phyloP scores from a whole-genome alignment of 1,139 yeast species.

The Magnusiomyces sp. region DNA sequence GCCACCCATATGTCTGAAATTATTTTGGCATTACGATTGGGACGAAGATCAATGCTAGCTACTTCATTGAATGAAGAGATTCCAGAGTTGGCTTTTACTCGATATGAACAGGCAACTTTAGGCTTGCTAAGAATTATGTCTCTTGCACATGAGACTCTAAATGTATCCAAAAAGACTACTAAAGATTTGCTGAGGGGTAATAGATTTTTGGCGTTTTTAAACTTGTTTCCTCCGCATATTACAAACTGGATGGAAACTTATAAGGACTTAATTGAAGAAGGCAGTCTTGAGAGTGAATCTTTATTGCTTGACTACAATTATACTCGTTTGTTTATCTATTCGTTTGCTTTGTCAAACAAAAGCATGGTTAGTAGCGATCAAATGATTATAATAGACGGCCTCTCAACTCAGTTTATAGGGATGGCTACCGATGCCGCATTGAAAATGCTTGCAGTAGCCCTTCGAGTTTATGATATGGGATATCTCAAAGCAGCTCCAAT shows the following conservation, averaged over 20 bases:
- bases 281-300: constrained; percentile 57
- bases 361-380: constrained; percentile 31
- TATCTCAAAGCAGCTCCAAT: constrained; percentile 76
- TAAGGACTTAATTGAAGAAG: constrained; percentile 44
- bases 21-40: constrained; percentile 32
- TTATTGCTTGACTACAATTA: constrained; percentile 76
- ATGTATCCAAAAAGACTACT: constrained; percentile 38
- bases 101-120: constrained; percentile 66
- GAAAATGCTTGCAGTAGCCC: constrained; percentile 65
- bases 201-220: constrained; percentile 62
- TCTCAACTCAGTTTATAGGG: constrained; percentile 66
- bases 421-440: constrained; percentile 80
- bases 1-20: constrained; percentile 85
- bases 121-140: constrained; percentile 74
- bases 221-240: constrained; percentile 65
- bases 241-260: constrained; percentile 72
- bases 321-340: constrained; percentile 72
- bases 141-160: constrained; percentile 75
- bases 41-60: constrained; percentile 31
- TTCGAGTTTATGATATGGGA: constrained; percentile 53
- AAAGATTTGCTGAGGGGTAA: constrained; percentile 36
- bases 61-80: constrained; percentile 28
- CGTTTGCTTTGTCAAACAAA: constrained; percentile 53
- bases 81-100: constrained; percentile 41
- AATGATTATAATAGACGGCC: constrained; percentile 38